Percentiles rank a stretch among this genome's conserved stretches.
Evolutionary conservation across 1,284 basidiomycete genomes (phyloP).

Genomic region (Cryptococcus sp.): DNA sequence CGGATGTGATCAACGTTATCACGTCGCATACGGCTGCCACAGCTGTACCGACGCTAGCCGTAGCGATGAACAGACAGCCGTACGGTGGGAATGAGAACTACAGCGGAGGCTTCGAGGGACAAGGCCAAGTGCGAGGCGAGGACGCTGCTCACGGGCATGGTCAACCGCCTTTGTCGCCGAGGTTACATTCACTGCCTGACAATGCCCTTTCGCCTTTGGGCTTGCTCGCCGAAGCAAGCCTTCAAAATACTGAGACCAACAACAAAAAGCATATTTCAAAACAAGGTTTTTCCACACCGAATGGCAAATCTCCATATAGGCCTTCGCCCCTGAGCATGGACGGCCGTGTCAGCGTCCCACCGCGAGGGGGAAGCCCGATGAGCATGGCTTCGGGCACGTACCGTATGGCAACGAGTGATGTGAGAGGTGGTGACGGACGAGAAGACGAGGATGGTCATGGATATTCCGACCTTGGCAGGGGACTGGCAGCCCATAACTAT

Average conservation of each 20-base stretch:
- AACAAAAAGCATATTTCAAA: conserved; percentile 23
- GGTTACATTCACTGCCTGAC: conserved; percentile 85
- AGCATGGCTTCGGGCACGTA: conserved; percentile 17
- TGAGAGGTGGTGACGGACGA: conserved; percentile 28
- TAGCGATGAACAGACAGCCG: conserved; percentile 33
- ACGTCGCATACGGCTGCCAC: conserved; percentile 63
- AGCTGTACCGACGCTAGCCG: conserved; percentile 35
- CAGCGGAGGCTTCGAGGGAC: conserved; percentile 48
- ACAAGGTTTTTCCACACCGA: conserved; percentile 12
- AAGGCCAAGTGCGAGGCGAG: conserved; percentile 27
- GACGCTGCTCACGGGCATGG: conserved; percentile 33
- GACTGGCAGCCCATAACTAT: conserved; percentile 83
- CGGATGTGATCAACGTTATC: conserved; percentile 76
- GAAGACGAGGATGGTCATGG: conserved; percentile 21
- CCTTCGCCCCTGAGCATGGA: conserved; percentile 34
- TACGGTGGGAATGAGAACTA: conserved; percentile 31
- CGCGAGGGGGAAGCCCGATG: conserved; percentile 6
- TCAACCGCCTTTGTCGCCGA: conserved; percentile 61
- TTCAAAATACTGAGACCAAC: conserved; percentile 69
- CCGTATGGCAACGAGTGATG: conserved; percentile 42
- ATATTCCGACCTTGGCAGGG: conserved; percentile 23
- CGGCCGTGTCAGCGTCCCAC: background rate
- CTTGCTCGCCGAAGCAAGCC: conserved; percentile 82
- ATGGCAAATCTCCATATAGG: conserved; percentile 28
- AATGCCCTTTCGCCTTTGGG: conserved; percentile 88